Conservation (phyloP, 352 stramenopile species). For the Phytophthora hybrid region DNA sequence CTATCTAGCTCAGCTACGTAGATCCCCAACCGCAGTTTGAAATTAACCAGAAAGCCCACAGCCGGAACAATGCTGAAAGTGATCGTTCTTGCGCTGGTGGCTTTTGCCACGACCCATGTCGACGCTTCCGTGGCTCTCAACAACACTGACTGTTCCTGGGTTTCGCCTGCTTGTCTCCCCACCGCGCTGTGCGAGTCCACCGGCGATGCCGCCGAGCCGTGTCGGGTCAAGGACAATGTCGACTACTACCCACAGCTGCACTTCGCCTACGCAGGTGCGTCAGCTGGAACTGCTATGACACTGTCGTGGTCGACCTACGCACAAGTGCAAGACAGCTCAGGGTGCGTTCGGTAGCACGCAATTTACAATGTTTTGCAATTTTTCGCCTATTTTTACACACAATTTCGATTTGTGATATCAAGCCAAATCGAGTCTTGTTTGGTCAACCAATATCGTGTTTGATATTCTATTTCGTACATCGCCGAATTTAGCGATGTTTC, state of each 20-base stretch:
- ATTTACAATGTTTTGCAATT: too few species aligned
- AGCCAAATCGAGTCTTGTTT: too few species aligned
- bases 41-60: not conserved
- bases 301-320: slow-evolving; percentile 61
- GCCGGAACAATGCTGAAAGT: slow-evolving; percentile 11
- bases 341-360: too few species aligned
- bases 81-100: not conserved
- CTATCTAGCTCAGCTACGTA: too few species aligned
- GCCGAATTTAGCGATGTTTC: too few species aligned
- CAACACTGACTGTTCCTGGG: slow-evolving; percentile 21
- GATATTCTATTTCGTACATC: too few species aligned
- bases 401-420: too few species aligned
- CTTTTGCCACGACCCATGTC: not conserved
- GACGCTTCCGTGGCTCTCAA: slow-evolving; percentile 15
- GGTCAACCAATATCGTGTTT: too few species aligned
- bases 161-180: not conserved
- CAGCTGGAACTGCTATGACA: slow-evolving; percentile 52
- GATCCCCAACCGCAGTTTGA: not conserved
- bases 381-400: too few species aligned
- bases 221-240: slow-evolving; percentile 19
- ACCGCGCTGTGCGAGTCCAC: slow-evolving; percentile 20
- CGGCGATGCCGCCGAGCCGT: not conserved
- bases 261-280: slow-evolving; percentile 48
- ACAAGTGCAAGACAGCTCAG: slow-evolving; percentile 37
- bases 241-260: slow-evolving; percentile 51